Base-by-base conservation (phyloP, 345 rosid species). In the Eucalyptus pauciflora region DNA sequence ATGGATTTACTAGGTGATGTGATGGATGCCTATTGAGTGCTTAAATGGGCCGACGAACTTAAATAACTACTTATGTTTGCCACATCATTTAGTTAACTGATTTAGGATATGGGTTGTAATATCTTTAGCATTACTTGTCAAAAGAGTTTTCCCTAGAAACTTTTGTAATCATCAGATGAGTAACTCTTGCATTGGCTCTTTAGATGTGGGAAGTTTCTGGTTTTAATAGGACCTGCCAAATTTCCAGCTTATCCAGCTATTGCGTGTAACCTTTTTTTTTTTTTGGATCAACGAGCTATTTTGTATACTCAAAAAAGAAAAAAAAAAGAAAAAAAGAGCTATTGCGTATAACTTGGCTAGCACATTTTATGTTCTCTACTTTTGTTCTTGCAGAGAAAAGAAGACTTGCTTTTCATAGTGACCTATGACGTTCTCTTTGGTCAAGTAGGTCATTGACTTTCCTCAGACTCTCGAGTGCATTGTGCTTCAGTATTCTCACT, bases 391-490 rank as follows among this genome's bases (percentile, higher is more conserved):
- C 95, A 97, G 98, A 95, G 93, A 88, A 96, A 95, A 93, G 94
- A 93, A 91, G 95, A 94, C 81, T 94, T 96, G 95, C 86, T 96
- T 29, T 97, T 92, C 91, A 89, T 96, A 85, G 89, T 94, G 29
- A 92, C 96, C 20, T 96, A 96, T 64, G 98, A 95, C 89, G 92
- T 97, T 50, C 95, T 97, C 27, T 96, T 97, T 88, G 97, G 99
- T 43, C 92, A 93, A 97, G 99, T 97, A 91, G 51, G 64, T 58
- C 16, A 67, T 86, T 58, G 29, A 29, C 31, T 27, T 46, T 60
- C 29, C 33, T 14, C 46, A 22, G 43, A 29, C 52, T 81, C 56
- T 5, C 1, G 20, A 50, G 24, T 51, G 69, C 76, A 87, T 87
- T 2, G 20, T 17, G 2, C 6, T 88, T 16, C n/a, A 17, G 58